These are phyloP conservation scores for Tylopilus vinaceipallidus DNA, from an alignment of 768 basidiomycete genomes.

Conservation along the genomic window DNA sequence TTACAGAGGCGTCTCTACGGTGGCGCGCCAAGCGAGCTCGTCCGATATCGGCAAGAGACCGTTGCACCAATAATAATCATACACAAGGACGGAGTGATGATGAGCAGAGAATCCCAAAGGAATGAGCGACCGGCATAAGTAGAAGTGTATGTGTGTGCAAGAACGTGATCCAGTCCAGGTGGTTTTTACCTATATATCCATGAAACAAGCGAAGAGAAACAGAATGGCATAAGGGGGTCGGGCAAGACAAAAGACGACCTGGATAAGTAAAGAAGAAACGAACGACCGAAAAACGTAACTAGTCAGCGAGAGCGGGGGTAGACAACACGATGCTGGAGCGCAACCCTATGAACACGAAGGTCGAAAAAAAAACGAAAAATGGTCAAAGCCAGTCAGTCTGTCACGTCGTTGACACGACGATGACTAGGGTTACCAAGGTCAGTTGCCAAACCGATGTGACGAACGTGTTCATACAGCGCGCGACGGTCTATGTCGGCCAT, in stretches of 20 bases:
- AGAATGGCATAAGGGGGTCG: slow-evolving; percentile 7
- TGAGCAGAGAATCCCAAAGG: neutral
- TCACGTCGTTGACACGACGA: slow-evolving; percentile 11
- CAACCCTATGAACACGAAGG: slow-evolving; percentile 19
- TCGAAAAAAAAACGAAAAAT: slow-evolving; percentile 1
- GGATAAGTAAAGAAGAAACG: neutral
- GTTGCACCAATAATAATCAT: neutral
- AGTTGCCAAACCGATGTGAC: slow-evolving; percentile 2
- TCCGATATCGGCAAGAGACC: no score
- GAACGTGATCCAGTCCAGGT: slow-evolving; percentile 10
- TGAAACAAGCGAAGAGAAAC: neutral
- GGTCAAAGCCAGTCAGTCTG: no score
- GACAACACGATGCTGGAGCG: slow-evolving; percentile 18
- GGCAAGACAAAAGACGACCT: neutral
- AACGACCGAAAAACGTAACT: slow-evolving; percentile 9
- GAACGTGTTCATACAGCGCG: slow-evolving; percentile 1
- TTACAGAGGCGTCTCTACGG: no score
- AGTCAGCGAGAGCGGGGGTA: slow-evolving; percentile 7
- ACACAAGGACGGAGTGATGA: slow-evolving; percentile 1
- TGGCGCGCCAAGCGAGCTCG: no score
- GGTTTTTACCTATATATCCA: slow-evolving; percentile 10
- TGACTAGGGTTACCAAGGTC: slow-evolving; percentile 8
- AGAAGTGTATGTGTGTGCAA: slow-evolving; percentile 2
- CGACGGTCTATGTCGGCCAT: slow-evolving; percentile 61
- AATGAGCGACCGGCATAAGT: slow-evolving; percentile 13